phyloP scores from a whole-genome alignment of 257 asterid species.

The Avicennia marina region DNA sequence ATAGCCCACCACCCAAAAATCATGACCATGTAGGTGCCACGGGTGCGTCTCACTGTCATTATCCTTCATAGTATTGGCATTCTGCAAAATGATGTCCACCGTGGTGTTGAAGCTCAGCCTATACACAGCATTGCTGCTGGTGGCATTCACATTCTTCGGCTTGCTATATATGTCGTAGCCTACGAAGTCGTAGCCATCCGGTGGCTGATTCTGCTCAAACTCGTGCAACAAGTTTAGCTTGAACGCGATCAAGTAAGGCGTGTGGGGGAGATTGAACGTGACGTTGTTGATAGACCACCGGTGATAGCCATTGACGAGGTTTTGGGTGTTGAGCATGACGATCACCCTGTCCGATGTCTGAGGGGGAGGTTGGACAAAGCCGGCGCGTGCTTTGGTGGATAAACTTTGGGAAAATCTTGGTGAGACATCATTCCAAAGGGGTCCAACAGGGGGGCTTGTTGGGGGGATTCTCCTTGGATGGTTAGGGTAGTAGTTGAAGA shows the following conservation, averaged over 20 bases:
- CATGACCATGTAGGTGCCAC: slow-evolving; percentile 76
- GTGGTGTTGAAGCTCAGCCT: slow-evolving; percentile 41
- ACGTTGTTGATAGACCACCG: slow-evolving; percentile 55
- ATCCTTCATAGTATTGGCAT: slow-evolving; percentile 39
- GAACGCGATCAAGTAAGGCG: slow-evolving; percentile 46
- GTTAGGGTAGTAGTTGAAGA: slow-evolving; percentile 71
- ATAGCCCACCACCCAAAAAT: slow-evolving; percentile 64
- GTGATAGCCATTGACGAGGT: slow-evolving; percentile 27
- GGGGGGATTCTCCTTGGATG: slow-evolving; percentile 54
- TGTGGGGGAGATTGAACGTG: slow-evolving; percentile 39
- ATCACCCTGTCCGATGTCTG: slow-evolving; percentile 35
- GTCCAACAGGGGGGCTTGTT: slow-evolving; percentile 51
- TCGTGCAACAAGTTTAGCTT: slow-evolving; percentile 26
- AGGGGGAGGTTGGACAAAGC: slow-evolving; percentile 40
- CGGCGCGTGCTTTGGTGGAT: slow-evolving; percentile 31
- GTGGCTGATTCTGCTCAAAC: slow-evolving; percentile 47
- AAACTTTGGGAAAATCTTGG: slow-evolving; percentile 38
- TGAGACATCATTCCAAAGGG: slow-evolving; percentile 49
- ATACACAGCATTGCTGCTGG: slow-evolving; percentile 34
- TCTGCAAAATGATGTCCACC: slow-evolving; percentile 51
- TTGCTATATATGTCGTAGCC: slow-evolving; percentile 33
- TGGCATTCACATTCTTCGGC: slow-evolving; percentile 32
- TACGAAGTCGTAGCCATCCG: slow-evolving; percentile 31
- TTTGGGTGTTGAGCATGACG: slow-evolving; percentile 59
- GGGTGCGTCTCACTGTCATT: slow-evolving; percentile 67